Conservation (phyloP, 768 basidiomycete species). For the Holtermannia corniformis region DNA sequence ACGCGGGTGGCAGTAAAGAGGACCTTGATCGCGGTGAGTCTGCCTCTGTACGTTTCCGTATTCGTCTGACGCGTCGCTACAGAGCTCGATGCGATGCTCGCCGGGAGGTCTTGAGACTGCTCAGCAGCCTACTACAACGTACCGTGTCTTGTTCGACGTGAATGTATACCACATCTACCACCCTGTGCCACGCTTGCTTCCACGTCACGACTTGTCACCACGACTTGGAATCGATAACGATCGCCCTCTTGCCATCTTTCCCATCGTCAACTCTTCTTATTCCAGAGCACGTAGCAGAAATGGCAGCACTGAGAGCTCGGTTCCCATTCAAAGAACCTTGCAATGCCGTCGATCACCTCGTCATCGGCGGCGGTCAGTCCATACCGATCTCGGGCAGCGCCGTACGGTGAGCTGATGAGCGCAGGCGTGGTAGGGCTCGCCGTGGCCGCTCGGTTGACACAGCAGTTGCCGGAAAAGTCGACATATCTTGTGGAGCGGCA, state of each 20-base stretch:
- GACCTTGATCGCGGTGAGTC: slow-evolving; percentile 33
- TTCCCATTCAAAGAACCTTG: slow-evolving; percentile 50
- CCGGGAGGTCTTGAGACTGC: too few species aligned
- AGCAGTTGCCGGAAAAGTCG: slow-evolving; percentile 56
- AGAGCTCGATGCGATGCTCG: slow-evolving; percentile 34
- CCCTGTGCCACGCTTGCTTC: too few species aligned
- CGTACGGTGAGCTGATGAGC: background rate
- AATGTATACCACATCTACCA: too few species aligned
- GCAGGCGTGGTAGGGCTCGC: slow-evolving; percentile 77
- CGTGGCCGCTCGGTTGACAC: slow-evolving; percentile 63
- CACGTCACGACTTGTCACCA: too few species aligned
- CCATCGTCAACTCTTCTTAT: too few species aligned
- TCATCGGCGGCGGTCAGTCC: slow-evolving; percentile 90
- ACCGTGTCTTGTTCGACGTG: too few species aligned
- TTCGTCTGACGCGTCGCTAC: background rate
- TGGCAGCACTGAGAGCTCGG: background rate
- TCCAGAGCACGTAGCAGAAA: too few species aligned
- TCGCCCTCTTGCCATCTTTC: too few species aligned
- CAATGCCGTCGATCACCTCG: slow-evolving; percentile 65
- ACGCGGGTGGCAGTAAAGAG: slow-evolving; percentile 11
- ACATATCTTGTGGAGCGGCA: slow-evolving; percentile 78
- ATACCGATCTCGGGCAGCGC: slow-evolving; percentile 6
- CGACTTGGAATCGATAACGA: too few species aligned
- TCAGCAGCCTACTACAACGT: too few species aligned
- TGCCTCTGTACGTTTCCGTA: background rate